A percentile compares a stretch with the other conserved stretches of the same genome.
phyloP scores from a whole-genome alignment of 305 asterid species.

The Lippia alba region DNA sequence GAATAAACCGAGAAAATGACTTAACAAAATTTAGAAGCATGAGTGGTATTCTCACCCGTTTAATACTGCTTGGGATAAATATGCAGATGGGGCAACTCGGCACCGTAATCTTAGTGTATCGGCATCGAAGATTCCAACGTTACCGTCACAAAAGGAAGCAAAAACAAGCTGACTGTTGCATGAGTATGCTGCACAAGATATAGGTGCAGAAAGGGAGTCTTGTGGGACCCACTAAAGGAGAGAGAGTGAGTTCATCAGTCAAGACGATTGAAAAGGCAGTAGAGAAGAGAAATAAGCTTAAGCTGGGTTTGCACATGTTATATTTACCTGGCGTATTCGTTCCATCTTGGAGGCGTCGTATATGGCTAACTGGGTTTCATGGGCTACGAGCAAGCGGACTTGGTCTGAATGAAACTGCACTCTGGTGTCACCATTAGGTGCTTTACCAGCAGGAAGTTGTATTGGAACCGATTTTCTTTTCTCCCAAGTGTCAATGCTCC shows the following conservation, averaged over 20 bases:
- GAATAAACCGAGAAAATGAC: constrained; percentile 14
- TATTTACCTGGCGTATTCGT: constrained; percentile 83
- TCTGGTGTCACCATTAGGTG: constrained; percentile 89
- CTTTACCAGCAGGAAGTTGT: constrained; percentile 92
- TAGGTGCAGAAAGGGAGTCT: constrained; percentile 85
- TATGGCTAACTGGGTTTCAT: constrained; percentile 88
- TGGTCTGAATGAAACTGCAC: constrained; percentile 95
- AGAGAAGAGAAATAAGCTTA: constrained; percentile 12
- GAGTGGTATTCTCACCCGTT: constrained; percentile 68
- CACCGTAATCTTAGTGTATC: constrained; percentile 88
- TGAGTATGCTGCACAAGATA: constrained; percentile 89
- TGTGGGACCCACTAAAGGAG: constrained; percentile 89
- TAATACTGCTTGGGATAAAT: constrained; percentile 64
- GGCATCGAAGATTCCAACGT: constrained; percentile 85
- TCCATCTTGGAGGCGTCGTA: constrained; percentile 97
- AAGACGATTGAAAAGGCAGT: not conserved
- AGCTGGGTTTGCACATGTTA: not conserved
- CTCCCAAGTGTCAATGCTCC: constrained; percentile 99
- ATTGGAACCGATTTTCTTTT: constrained; percentile 79
- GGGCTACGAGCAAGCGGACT: constrained; percentile 85
- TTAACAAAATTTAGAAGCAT: constrained; percentile 20
- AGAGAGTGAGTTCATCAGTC: constrained; percentile 24
- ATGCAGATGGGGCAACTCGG: constrained; percentile 81
- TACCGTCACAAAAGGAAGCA: constrained; percentile 90
- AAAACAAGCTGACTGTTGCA: constrained; percentile 91